Conservation (phyloP, 306 rosid genomes). For the Glycine tomentella region DNA sequence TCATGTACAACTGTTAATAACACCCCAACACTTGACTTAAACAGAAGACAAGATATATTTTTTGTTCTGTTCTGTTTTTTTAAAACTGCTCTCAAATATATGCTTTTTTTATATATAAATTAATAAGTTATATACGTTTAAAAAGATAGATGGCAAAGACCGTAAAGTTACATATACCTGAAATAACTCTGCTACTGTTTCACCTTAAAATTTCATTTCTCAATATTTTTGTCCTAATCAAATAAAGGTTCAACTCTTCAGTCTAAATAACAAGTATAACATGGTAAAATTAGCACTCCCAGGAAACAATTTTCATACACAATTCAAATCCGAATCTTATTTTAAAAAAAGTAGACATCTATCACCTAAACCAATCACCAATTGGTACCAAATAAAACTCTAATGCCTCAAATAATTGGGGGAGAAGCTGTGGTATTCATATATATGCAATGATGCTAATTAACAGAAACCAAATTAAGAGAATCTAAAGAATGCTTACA, state of each 20-base stretch:
- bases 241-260: not conserved
- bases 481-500: slow-evolving; percentile 26
- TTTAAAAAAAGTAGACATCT: not conserved
- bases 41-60: not conserved
- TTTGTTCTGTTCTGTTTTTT: not conserved
- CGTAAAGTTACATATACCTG: too few species aligned
- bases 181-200: not conserved
- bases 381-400: not conserved
- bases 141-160: not conserved
- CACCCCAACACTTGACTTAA: not conserved
- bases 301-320: not conserved
- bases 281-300: not conserved
- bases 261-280: not conserved
- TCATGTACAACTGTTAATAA: not conserved
- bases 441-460: not conserved
- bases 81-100: not conserved
- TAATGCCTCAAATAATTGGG: not conserved
- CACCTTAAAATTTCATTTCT: not conserved
- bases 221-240: not conserved
- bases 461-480: not conserved
- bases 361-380: not conserved
- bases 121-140: not conserved
- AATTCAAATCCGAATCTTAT: not conserved
- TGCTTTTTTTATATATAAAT: not conserved
- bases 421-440: not conserved